Evolutionary conservation across 805 yeast species (phyloP), one percentile per base, ranked within the genome.

Genomic region (Wickerhamiella parazyma): DNA sequence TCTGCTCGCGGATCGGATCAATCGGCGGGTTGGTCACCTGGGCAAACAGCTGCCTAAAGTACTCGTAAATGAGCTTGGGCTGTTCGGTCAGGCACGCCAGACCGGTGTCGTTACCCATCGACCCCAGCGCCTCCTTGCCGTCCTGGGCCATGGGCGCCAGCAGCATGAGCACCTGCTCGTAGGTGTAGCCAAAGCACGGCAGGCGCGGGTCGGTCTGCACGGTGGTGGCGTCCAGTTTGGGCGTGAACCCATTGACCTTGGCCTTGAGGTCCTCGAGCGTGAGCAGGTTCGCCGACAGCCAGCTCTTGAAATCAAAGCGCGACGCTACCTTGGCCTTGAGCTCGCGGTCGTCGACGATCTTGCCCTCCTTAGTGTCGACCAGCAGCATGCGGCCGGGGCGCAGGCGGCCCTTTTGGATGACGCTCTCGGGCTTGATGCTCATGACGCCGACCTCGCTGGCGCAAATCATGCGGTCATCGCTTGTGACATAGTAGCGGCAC

Each of bases 11-110:
- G 55, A 89, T 91, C 42, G 98, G 97, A 62, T 89, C 98, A 59
- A 89, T 91, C 41, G 98, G 97, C 46, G 98, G 98, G 66, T 89
- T 89, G 25, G 98, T 89, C 45, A 89, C 98, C 66, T 89, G 98
- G 17, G 98, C 98, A 67, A 89, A 89, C 58, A 89, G 72, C 63
- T 89, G 94, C 57, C 94, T 78, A 71, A 89, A 91, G 67, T 89
- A 89, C 58, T 91, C 98, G 62, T 82, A 89, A 50, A 85, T 68
- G 49, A 91, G 66, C 53, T 79, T 80, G 35, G 98, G 97, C 64
- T 86, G 94, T 59, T 83, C 89, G 31, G 94, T 80, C 53, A 89
- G 67, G 65, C 98, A 91, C 0, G 97, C 97, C 51, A 89, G 70
- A 10, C 97, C 94, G 41, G 91, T 77, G 60, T 89, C 98, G 59